Evolutionary conservation across 805 yeast species (phyloP).

Genomic region (Teunomyces kruisii): DNA sequence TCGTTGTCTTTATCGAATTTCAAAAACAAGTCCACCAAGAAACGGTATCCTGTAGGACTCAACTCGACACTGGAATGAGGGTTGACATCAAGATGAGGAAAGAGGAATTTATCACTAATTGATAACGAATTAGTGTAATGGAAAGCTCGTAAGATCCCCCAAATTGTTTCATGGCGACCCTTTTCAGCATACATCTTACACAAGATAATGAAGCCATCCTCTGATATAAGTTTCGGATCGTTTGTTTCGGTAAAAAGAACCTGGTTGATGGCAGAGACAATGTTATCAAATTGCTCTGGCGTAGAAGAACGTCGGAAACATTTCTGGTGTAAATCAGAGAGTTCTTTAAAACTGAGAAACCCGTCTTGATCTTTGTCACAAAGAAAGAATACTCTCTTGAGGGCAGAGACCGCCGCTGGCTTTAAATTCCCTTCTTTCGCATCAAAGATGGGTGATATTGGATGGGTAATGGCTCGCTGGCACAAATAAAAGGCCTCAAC

Average conservation of each 20-base stretch:
- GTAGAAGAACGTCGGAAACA: conserved; percentile 62
- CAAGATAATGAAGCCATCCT: conserved; percentile 71
- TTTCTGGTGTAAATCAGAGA: conserved; percentile 64
- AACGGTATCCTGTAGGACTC: conserved; percentile 88
- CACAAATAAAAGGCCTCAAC: conserved; percentile 92
- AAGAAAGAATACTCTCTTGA: conserved; percentile 77
- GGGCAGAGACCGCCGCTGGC: conserved; percentile 71
- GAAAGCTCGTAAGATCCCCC: conserved; percentile 90
- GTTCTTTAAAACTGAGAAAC: conserved; percentile 66
- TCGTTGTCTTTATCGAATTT: conserved; percentile 93
- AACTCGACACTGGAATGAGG: conserved; percentile 80
- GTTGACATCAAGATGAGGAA: conserved; percentile 76
- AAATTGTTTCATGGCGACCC: conserved; percentile 94
- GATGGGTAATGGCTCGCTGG: conserved; percentile 89
- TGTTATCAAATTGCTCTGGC: conserved; percentile 36
- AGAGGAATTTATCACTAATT: conserved; percentile 72
- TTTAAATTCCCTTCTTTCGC: conserved; percentile 84
- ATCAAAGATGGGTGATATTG: conserved; percentile 89
- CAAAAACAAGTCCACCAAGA: conserved; percentile 84
- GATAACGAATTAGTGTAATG: conserved; percentile 92
- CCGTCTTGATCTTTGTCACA: conserved; percentile 94
- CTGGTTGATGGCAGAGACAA: conserved; percentile 30
- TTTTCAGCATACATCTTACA: conserved; percentile 83
- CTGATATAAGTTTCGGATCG: conserved; percentile 55
- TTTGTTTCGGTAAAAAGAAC: conserved; percentile 30